phyloP scores from a whole-genome alignment of 768 basidiomycete genomes.

The Termitomyces sp. region DNA sequence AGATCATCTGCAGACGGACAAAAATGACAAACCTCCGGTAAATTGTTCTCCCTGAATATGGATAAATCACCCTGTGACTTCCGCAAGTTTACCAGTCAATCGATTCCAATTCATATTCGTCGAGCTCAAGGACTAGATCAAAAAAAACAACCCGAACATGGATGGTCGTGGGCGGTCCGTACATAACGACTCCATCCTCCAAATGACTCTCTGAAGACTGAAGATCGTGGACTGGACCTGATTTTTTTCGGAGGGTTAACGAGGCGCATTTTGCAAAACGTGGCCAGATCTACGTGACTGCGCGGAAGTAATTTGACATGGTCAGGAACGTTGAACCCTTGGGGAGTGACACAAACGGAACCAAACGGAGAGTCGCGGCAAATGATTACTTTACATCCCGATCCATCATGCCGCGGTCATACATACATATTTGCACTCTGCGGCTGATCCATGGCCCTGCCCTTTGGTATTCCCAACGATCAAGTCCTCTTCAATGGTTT shows the following conservation, averaged over 20 bases:
- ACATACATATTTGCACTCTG: neutral
- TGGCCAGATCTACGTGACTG: neutral
- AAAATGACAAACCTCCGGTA: neutral
- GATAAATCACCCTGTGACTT: neutral
- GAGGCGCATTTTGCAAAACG: neutral
- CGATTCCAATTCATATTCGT: neutral
- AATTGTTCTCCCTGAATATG: neutral
- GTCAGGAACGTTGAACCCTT: neutral
- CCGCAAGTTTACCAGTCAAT: neutral
- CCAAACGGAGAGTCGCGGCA: neutral
- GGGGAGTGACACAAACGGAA: neutral
- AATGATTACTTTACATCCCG: neutral
- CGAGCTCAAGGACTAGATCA: no score
- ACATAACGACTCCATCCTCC: no score
- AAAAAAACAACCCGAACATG: neutral
- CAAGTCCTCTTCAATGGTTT: neutral
- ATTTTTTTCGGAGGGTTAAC: neutral
- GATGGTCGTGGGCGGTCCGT: neutral
- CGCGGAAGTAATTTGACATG: neutral
- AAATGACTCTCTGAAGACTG: neutral
- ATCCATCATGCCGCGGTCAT: conserved; percentile 1
- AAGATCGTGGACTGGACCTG: neutral
- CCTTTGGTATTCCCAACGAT: neutral
- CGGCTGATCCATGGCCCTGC: neutral
- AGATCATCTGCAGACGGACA: neutral